Conservation (phyloP, 371 early-diverging fungal genomes). For the Rhizopus delemar region DNA sequence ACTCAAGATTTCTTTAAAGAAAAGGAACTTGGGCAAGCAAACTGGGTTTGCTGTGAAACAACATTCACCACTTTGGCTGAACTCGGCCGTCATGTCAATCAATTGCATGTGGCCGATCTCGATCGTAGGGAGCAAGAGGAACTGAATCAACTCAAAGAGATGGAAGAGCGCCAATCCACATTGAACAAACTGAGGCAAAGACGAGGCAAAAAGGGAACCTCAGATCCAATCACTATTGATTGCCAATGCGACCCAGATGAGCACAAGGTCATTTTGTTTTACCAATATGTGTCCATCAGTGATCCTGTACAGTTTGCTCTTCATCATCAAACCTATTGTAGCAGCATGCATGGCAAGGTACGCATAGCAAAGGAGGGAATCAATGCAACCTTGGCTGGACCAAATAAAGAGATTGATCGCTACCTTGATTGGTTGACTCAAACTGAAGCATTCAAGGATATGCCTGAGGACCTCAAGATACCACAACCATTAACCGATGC, state of each 20-base stretch:
- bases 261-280: slow-evolving; percentile 63
- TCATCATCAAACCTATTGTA: slow-evolving; percentile 36
- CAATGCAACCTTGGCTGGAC: slow-evolving; percentile 69
- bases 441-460: slow-evolving; percentile 14
- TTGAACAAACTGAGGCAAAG: slow-evolving; percentile 18
- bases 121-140: slow-evolving; percentile 9
- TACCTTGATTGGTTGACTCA: slow-evolving; percentile 53
- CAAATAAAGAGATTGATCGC: slow-evolving; percentile 32
- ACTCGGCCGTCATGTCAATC: slow-evolving; percentile 23
- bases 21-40: slow-evolving; percentile 3
- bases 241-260: slow-evolving; percentile 34
- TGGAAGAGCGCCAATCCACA: slow-evolving; percentile 11
- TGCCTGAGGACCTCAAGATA: slow-evolving; percentile 1
- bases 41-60: slow-evolving; percentile 27
- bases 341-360: slow-evolving; percentile 61
- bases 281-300: slow-evolving; percentile 47
- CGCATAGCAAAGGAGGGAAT: slow-evolving; percentile 66
- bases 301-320: slow-evolving; percentile 49
- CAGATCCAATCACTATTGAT: slow-evolving; percentile 40
- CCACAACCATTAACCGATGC: slow-evolving; percentile 4
- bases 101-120: slow-evolving; percentile 16
- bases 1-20: slow-evolving; percentile 26
- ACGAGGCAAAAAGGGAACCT: slow-evolving; percentile 40
- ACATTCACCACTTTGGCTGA: slow-evolving; percentile 9
- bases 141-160: not conserved